These are phyloP conservation scores for Eucalyptus cloeziana DNA, from an alignment of 345 rosid species.

Conservation along the genomic window DNA sequence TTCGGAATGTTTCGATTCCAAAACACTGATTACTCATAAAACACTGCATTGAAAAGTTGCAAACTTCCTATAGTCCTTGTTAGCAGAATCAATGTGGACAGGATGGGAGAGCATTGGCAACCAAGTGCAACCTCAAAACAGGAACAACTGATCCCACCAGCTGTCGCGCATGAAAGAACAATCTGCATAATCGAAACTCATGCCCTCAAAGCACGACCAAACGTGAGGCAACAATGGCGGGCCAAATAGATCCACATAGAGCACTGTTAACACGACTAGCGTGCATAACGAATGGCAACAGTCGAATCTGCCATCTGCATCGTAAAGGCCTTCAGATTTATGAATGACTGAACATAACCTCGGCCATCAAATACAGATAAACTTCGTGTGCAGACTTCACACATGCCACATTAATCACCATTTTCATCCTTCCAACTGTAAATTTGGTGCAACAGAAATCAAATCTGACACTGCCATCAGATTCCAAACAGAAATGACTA, in stretches of 20 bases:
- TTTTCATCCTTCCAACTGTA: neutral
- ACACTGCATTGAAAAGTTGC: neutral
- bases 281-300: neutral
- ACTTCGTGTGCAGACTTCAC: neutral
- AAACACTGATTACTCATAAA: neutral
- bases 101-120: neutral
- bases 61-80: neutral
- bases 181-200: neutral
- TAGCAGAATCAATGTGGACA: neutral
- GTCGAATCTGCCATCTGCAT: neutral
- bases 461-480: neutral
- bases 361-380: neutral
- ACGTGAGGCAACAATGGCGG: neutral
- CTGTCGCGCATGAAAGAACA: neutral
- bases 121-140: neutral
- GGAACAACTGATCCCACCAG: neutral
- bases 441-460: neutral
- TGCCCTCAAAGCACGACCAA: neutral
- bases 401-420: neutral
- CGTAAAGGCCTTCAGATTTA: neutral
- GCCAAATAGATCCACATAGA: neutral
- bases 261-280: neutral
- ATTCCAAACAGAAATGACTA: neutral
- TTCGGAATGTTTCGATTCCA: neutral
- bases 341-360: neutral